Percentiles rank a stretch among this genome's conserved stretches.
phyloP scores from a whole-genome alignment of 179 eudicot species.

The Corrigiola litoralis region DNA sequence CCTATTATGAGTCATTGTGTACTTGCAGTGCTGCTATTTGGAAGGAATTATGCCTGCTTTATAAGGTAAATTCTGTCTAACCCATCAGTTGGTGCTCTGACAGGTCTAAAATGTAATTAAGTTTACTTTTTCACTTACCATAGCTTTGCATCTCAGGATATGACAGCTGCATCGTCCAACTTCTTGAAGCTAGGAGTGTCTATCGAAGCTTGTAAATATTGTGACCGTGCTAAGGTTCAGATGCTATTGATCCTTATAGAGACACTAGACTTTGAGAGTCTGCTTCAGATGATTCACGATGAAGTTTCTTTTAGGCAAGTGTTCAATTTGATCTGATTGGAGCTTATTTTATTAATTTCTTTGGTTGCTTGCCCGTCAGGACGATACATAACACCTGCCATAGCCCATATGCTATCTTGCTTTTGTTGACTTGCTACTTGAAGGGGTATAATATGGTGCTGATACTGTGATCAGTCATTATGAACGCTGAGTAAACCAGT shows the following conservation, averaged over 20 bases:
- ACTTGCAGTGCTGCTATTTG: constrained; percentile 64
- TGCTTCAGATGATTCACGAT: constrained; percentile 90
- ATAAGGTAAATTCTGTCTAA: constrained; percentile 50
- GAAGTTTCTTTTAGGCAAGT: constrained; percentile 75
- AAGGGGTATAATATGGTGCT: constrained; percentile 3
- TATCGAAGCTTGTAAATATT: constrained; percentile 62
- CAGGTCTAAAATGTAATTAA: constrained; percentile 6
- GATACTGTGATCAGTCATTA: background rate
- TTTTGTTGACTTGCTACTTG: constrained; percentile 5
- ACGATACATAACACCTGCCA: background rate
- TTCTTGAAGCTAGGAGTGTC: constrained; percentile 71
- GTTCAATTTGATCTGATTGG: constrained; percentile 1
- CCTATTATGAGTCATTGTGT: constrained; percentile 76
- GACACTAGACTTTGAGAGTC: constrained; percentile 77
- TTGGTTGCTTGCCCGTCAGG: background rate
- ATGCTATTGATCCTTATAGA: constrained; percentile 82
- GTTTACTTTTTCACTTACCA: constrained; percentile 19
- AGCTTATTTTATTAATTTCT: too few relatives aligned
- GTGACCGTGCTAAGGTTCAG: constrained; percentile 76
- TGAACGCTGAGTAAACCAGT: too few relatives aligned
- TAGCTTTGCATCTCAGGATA: constrained; percentile 44
- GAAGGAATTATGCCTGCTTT: constrained; percentile 72
- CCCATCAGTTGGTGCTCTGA: constrained; percentile 13
- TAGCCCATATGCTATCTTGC: background rate
- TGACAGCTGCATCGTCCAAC: constrained; percentile 59